These are phyloP conservation scores for Styphnolobium japonicum DNA, from an alignment of 306 rosid genomes.

Conservation along the genomic window DNA sequence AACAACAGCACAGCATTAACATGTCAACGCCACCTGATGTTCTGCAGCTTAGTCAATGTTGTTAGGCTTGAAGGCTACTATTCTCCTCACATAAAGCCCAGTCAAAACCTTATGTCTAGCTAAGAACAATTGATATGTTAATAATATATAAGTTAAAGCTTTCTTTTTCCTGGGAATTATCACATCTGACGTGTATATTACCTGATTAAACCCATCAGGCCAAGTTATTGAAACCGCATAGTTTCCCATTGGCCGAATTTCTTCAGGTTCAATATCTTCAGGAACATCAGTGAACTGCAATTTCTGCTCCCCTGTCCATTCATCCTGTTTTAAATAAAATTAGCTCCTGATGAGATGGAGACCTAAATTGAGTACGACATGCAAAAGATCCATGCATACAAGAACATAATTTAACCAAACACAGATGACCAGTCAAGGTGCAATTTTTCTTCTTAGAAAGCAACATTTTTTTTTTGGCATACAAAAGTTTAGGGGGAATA, in stretches of 20 bases:
- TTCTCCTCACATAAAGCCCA: background rate
- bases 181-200: conserved; percentile 26
- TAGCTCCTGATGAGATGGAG: conserved; percentile 21
- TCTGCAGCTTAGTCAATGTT: background rate
- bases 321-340: conserved; percentile 62
- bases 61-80: background rate
- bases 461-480: background rate
- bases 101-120: background rate
- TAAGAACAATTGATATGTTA: background rate
- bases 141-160: background rate
- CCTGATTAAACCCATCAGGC: conserved; percentile 97
- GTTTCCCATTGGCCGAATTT: conserved; percentile 93
- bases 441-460: conserved; percentile 34
- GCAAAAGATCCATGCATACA: background rate
- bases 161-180: background rate
- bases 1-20: background rate
- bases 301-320: conserved; percentile 96
- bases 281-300: conserved; percentile 78
- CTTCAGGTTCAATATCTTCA: conserved; percentile 88
- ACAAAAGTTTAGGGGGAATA: too few relatives aligned
- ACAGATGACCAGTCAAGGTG: conserved; percentile 17
- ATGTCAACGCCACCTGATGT: background rate
- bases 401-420: background rate
- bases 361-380: background rate
- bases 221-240: conserved; percentile 90